phyloP scores from a whole-genome alignment of 371 early-diverging fungal genomes.

The Umbelopsis sp. region DNA sequence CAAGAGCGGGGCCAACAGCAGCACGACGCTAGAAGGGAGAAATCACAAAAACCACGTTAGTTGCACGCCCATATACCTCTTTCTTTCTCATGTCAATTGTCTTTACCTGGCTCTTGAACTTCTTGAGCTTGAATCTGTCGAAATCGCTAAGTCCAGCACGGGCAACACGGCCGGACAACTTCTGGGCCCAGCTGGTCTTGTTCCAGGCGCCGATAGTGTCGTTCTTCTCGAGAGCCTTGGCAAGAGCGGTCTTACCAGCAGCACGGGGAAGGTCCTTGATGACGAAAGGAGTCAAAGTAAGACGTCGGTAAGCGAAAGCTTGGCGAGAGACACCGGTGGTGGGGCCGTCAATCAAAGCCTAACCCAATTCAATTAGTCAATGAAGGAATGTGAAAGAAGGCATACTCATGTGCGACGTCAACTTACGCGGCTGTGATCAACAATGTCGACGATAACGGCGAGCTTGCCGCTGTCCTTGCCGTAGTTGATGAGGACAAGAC shows the following conservation, averaged over 20 bases:
- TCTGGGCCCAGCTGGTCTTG: conserved; percentile 94
- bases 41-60: conserved; percentile 3
- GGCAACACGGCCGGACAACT: conserved; percentile 78
- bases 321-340: conserved; percentile 93
- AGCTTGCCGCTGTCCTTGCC: conserved; percentile 94
- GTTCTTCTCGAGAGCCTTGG: conserved; percentile 84
- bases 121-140: conserved; percentile 95
- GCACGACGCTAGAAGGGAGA: conserved; percentile 40
- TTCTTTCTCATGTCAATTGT: not conserved
- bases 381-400: not conserved
- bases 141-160: conserved; percentile 89
- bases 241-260: conserved; percentile 76
- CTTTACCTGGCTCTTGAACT: conserved; percentile 79
- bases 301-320: conserved; percentile 82
- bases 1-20: conserved; percentile 38
- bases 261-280: conserved; percentile 86
- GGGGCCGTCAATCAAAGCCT: conserved; percentile 97
- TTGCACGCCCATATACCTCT: not conserved
- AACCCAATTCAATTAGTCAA: conserved; percentile 15
- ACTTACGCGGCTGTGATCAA: conserved; percentile 94
- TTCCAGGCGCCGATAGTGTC: conserved; percentile 79
- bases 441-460: conserved; percentile 97
- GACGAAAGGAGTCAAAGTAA: conserved; percentile 87
- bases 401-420: not conserved
- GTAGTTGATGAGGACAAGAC: conserved; percentile 94